Evolutionary conservation across 768 basidiomycete genomes (phyloP).

Genomic region (Tulasnella sp.): DNA sequence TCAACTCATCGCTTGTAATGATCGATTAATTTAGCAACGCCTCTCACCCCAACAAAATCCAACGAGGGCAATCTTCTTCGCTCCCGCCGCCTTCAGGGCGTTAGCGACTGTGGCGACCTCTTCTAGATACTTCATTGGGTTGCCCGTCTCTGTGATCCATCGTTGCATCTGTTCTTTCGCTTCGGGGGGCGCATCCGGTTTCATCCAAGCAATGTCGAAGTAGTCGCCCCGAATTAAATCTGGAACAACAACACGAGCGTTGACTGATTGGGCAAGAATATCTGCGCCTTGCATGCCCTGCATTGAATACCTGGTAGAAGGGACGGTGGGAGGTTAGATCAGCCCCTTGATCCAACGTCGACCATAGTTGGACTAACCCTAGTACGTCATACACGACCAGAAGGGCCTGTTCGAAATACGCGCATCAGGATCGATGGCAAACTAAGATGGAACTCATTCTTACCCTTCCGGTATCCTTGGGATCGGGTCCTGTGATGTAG

Average conservation of each 20-base stretch:
- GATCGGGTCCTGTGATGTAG: neutral
- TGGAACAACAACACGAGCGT: neutral
- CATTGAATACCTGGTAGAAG: neutral
- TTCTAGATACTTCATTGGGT: neutral
- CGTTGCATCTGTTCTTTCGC: neutral
- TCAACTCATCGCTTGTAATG: neutral
- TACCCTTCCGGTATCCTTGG: neutral
- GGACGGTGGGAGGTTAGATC: neutral
- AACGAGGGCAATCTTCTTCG: slow-evolving; percentile 41
- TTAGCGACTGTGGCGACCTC: slow-evolving; percentile 40
- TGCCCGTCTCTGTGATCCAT: neutral
- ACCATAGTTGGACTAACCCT: neutral
- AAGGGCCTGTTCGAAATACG: neutral
- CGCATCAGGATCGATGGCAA: neutral
- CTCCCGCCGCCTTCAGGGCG: slow-evolving; percentile 38
- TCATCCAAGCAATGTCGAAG: neutral
- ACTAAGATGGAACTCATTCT: neutral
- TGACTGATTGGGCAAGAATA: neutral
- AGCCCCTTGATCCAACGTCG: neutral
- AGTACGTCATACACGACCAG: neutral
- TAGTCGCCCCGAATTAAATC: neutral
- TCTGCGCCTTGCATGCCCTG: neutral
- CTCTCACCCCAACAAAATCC: slow-evolving; percentile 46
- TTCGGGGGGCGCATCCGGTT: neutral
- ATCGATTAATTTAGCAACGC: neutral